Conservation (phyloP, 352 stramenopile species). For the Thraustochytrium sp. region DNA sequence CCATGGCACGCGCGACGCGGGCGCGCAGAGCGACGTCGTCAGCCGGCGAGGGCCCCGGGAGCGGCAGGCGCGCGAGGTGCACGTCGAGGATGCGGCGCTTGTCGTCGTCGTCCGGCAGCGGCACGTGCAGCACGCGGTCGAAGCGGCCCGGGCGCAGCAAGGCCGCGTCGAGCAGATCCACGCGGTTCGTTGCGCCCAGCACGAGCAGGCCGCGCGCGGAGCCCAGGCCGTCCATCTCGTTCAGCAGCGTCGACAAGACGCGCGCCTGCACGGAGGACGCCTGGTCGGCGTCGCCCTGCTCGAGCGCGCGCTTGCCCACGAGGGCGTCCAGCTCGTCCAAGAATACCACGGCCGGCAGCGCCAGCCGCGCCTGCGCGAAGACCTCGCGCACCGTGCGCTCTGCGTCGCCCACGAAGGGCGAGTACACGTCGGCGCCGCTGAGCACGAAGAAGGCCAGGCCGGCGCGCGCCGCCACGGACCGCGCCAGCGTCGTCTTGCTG, state of each 20-base stretch:
- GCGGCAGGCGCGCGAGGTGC: not conserved
- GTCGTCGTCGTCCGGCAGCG: conserved; percentile 42
- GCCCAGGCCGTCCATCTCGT: conserved; percentile 95
- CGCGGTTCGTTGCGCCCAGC: conserved; percentile 93
- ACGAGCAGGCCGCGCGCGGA: conserved; percentile 87
- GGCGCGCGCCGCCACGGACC: conserved; percentile 67
- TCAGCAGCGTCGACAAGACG: conserved; percentile 93
- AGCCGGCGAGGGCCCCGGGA: not conserved
- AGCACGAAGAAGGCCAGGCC: conserved; percentile 74
- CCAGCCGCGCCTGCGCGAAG: conserved; percentile 61
- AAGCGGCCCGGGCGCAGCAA: conserved; percentile 90
- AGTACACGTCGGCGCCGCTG: conserved; percentile 74
- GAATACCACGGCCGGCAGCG: conserved; percentile 77
- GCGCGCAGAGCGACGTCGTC: not conserved
- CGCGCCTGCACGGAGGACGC: conserved; percentile 62
- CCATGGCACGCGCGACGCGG: not conserved
- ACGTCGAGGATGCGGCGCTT: conserved; percentile 58
- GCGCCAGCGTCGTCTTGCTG: conserved; percentile 79
- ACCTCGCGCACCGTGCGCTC: conserved; percentile 67
- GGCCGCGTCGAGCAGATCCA: conserved; percentile 94
- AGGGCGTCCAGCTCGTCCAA: conserved; percentile 79
- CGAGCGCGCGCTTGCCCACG: conserved; percentile 61
- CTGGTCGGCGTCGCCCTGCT: not conserved
- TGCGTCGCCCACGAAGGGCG: conserved; percentile 75
- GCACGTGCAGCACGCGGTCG: conserved; percentile 83